These are phyloP conservation scores for Ustulina deusta DNA, from an alignment of 2,329 filamentous ascomycete genomes.

Conservation along the genomic window DNA sequence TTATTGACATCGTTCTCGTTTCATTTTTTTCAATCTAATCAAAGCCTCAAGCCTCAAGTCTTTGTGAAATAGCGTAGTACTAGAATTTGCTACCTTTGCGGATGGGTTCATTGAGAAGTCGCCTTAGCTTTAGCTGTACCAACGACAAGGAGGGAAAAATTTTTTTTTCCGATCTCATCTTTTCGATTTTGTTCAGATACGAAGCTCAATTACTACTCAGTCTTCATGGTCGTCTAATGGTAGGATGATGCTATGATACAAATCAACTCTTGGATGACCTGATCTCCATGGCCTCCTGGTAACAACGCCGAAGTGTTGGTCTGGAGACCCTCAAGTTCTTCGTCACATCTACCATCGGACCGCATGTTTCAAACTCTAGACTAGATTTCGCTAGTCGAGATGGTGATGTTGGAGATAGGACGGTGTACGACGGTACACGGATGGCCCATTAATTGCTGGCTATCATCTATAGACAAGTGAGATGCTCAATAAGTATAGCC, in stretches of 20 bases:
- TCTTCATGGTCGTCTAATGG: conserved; percentile 34
- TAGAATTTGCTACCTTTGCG: not conserved
- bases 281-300: conserved; percentile 2
- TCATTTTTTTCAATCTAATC: not conserved
- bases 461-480: not conserved
- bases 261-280: conserved; percentile 25
- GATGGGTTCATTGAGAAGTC: not conserved
- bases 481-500: conserved; percentile 2
- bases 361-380: conserved; percentile 16
- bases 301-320: not conserved
- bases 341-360: conserved; percentile 2
- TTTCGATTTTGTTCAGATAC: conserved; percentile 4
- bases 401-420: conserved; percentile 1
- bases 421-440: not conserved
- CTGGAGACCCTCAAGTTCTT: not conserved
- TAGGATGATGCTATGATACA: conserved; percentile 38
- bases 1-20: not conserved
- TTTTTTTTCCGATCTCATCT: not conserved
- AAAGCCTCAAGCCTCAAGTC: no score
- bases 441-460: conserved; percentile 2
- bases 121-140: not conserved
- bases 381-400: conserved; percentile 30
- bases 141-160: not conserved
- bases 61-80: not conserved
- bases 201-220: conserved; percentile 37